Evolutionary conservation across 306 rosid genomes (phyloP).

Genomic region (Acacia confusa): DNA sequence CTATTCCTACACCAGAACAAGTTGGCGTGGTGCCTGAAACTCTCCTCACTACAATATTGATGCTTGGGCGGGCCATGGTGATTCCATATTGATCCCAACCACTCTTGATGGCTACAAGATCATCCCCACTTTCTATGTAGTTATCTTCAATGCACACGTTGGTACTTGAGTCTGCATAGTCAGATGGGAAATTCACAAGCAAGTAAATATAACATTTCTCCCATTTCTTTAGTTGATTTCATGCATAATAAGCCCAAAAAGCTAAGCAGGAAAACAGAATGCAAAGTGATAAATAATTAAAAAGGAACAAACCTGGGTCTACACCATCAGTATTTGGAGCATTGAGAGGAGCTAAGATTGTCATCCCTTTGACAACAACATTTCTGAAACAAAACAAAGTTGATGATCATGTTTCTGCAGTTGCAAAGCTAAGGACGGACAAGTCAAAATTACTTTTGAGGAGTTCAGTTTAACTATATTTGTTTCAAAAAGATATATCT

Average conservation of each 20-base stretch:
- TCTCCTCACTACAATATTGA: slow-evolving; percentile 79
- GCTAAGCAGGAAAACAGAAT: slow-evolving; percentile 4
- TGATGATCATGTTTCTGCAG: slow-evolving; percentile 16
- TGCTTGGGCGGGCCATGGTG: slow-evolving; percentile 62
- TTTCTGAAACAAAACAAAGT: slow-evolving; percentile 60
- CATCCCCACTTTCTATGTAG: slow-evolving; percentile 97
- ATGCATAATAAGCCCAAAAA: neutral
- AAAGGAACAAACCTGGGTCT: slow-evolving; percentile 70
- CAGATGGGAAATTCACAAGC: slow-evolving; percentile 18
- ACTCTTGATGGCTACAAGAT: slow-evolving; percentile 91
- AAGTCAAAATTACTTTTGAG: neutral
- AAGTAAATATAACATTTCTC: neutral
- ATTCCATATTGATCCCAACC: slow-evolving; percentile 99
- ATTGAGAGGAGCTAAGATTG: slow-evolving; percentile 89
- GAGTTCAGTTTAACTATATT: neutral
- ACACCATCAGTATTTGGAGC: slow-evolving; percentile 98
- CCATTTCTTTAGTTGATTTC: neutral
- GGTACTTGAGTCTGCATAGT: slow-evolving; percentile 70
- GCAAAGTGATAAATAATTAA: neutral
- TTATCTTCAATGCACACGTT: slow-evolving; percentile 89
- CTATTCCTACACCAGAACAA: slow-evolving; percentile 94
- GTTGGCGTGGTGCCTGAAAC: slow-evolving; percentile 94
- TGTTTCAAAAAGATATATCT: neutral
- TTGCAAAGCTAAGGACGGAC: slow-evolving; percentile 14
- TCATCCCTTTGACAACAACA: slow-evolving; percentile 89